These are phyloP conservation scores for Fusarium sp. DNA, from an alignment of 2,329 filamentous ascomycete genomes.

Conservation along the genomic window DNA sequence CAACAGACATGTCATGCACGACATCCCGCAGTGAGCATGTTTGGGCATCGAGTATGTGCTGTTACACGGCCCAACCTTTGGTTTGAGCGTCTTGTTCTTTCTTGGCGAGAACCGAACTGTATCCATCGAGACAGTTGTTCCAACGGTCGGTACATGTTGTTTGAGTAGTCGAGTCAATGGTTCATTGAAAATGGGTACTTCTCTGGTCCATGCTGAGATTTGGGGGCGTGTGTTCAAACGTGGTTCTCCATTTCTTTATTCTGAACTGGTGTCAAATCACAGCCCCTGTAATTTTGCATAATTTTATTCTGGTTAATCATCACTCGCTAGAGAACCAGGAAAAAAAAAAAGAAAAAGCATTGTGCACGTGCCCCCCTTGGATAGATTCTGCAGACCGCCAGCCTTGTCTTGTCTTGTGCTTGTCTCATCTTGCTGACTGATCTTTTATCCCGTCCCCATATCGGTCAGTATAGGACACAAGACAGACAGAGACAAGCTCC, in stretches of 20 bases:
- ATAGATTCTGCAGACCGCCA: slow-evolving; percentile 10
- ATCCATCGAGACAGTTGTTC: slow-evolving; percentile 20
- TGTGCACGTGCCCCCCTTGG: slow-evolving; percentile 38
- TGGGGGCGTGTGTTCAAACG: slow-evolving; percentile 21
- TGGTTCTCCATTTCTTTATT: slow-evolving; percentile 16
- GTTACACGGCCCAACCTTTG: slow-evolving; percentile 40
- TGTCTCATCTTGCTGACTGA: slow-evolving; percentile 5
- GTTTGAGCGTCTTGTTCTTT: slow-evolving; percentile 36
- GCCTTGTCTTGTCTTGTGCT: slow-evolving; percentile 3
- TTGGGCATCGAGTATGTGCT: slow-evolving; percentile 22
- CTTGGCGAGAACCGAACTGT: slow-evolving; percentile 30
- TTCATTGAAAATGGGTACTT: neutral
- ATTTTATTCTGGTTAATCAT: slow-evolving; percentile 20
- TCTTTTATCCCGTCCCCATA: neutral
- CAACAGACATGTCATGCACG: slow-evolving; percentile 40
- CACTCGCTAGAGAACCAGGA: neutral
- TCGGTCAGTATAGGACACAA: neutral
- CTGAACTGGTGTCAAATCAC: neutral
- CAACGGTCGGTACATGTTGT: slow-evolving; percentile 30
- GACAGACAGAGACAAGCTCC: slow-evolving; percentile 9
- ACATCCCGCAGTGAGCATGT: slow-evolving; percentile 44
- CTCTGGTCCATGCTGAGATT: slow-evolving; percentile 15
- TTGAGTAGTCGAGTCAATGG: slow-evolving; percentile 15
- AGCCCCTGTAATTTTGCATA: slow-evolving; percentile 25
- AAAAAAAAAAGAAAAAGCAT: neutral